Base-by-base conservation (phyloP, 2,329 filamentous ascomycete genomes). In the Fusarium sp. region DNA sequence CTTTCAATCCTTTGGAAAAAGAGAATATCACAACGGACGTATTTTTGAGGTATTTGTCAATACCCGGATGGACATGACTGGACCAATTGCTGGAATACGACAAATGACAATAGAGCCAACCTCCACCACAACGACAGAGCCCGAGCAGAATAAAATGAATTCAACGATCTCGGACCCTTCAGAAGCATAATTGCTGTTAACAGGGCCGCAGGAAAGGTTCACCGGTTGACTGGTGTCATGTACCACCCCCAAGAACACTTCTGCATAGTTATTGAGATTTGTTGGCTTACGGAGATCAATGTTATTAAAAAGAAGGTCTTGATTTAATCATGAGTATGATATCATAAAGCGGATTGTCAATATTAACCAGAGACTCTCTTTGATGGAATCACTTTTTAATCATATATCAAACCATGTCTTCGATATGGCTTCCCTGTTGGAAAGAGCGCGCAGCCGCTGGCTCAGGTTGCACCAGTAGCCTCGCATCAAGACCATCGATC, bases 131-230 rank as follows among this genome's bases (percentile, higher is more conserved):
- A 65, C 5, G 65, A 68, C 1, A 44, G 65, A 6, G 36, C 4
- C 3, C 23, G 58, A 0, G 16, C 51, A 1, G 23, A 7, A 0
- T 27, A 9, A 0, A 48, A 9, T 0, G 53, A 56, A 10, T 13
- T 46, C 3, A 68, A 68, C 7, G 54, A 60, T 6, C 54, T 62
- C 1, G 62, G 62, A 2, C 2, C 16, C 2, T 52, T 62, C 9
- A 54, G 65, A 0, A 58, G 62, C 1, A 31, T 66, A 1, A 39
- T 50, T 0, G 18, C 44, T 0, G 40, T 16, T 3, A 16, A 60
- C 1, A 0, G 3, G 0, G 11, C 23, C 1, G 57, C 55, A 7
- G 43, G 28, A 3, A 11, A 13, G 0, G 7, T 11, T 7, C 31
- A 53, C 2, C 58, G 62, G 0, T 39, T 57, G 0, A 8, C 40